These are phyloP conservation scores for Beauveria australis DNA, from an alignment of 2,329 filamentous ascomycete species.

Conservation along the genomic window DNA sequence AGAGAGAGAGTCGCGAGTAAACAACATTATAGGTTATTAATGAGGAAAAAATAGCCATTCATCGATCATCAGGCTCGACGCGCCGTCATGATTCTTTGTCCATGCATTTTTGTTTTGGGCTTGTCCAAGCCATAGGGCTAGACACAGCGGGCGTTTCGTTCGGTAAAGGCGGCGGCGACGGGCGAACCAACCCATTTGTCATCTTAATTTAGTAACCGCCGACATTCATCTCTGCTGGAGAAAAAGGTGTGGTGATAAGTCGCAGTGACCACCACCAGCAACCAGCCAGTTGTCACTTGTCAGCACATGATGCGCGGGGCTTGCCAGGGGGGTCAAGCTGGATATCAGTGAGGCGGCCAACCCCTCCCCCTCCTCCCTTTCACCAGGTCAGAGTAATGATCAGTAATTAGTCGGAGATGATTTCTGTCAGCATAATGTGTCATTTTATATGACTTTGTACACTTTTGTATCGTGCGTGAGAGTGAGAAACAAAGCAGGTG, in stretches of 20 bases:
- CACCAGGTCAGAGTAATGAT: too few species aligned
- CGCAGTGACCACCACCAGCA: neutral
- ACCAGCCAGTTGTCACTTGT: neutral
- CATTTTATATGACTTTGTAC: neutral
- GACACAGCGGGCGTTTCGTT: too few species aligned
- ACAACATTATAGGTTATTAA: neutral
- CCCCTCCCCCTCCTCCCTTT: neutral
- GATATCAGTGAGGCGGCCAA: neutral
- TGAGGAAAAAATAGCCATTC: too few species aligned
- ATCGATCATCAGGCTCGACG: too few species aligned
- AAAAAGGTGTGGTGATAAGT: too few species aligned
- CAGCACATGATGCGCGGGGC: neutral
- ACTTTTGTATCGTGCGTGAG: neutral
- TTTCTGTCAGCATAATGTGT: neutral
- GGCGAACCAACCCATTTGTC: too few species aligned
- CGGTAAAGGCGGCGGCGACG: too few species aligned
- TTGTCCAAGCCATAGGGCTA: too few species aligned
- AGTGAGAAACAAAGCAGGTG: neutral
- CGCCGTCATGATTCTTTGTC: too few species aligned
- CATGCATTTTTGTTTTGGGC: too few species aligned
- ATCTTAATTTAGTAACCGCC: too few species aligned
- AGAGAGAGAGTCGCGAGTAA: neutral
- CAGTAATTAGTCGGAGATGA: neutral
- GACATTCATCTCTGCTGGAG: too few species aligned
- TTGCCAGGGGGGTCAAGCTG: neutral